Conservation (phyloP, 495 filamentous ascomycete genomes). For the Penicillium coffeae region DNA sequence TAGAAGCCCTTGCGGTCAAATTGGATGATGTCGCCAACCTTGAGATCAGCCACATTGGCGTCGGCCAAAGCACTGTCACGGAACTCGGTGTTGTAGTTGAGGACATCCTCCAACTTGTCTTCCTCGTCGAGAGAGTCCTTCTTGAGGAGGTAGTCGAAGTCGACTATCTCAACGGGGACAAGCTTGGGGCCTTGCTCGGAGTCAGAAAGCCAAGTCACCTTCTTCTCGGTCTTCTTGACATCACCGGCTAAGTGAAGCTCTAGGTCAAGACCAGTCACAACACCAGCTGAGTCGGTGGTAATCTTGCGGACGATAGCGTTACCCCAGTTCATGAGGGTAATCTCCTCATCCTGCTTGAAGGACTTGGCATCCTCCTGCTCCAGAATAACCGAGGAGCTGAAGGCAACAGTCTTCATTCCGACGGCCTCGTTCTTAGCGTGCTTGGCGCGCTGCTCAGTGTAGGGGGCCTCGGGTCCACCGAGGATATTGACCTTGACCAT, state of each 20-base stretch:
- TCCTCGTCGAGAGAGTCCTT: conserved; percentile 86
- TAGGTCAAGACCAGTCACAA: conserved; percentile 64
- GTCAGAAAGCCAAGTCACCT: conserved; percentile 80
- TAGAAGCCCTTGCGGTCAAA: conserved; percentile 93
- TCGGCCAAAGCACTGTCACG: conserved; percentile 74
- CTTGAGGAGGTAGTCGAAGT: conserved; percentile 89
- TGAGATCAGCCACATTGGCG: conserved; percentile 69
- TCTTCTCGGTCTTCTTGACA: conserved; percentile 91
- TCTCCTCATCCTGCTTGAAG: conserved; percentile 83
- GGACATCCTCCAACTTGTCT: conserved; percentile 74
- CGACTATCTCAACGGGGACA: conserved; percentile 77
- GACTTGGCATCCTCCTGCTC: conserved; percentile 82
- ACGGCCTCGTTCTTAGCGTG: conserved; percentile 84
- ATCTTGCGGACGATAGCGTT: conserved; percentile 83
- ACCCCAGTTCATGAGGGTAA: conserved; percentile 95
- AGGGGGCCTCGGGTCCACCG: conserved; percentile 62
- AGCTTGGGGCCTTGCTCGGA: conserved; percentile 65
- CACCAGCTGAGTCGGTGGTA: conserved; percentile 48
- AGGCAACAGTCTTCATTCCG: conserved; percentile 80
- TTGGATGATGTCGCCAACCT: conserved; percentile 84
- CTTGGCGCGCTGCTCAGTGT: conserved; percentile 70
- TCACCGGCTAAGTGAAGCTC: conserved; percentile 85
- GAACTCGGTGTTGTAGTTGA: conserved; percentile 72
- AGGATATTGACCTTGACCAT: conserved; percentile 64
- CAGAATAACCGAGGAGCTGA: conserved; percentile 64